Percentiles rank a stretch among this genome's conserved stretches.
Conservation (phyloP, 257 asterid species). For the Craterostigma plantagineum region DNA sequence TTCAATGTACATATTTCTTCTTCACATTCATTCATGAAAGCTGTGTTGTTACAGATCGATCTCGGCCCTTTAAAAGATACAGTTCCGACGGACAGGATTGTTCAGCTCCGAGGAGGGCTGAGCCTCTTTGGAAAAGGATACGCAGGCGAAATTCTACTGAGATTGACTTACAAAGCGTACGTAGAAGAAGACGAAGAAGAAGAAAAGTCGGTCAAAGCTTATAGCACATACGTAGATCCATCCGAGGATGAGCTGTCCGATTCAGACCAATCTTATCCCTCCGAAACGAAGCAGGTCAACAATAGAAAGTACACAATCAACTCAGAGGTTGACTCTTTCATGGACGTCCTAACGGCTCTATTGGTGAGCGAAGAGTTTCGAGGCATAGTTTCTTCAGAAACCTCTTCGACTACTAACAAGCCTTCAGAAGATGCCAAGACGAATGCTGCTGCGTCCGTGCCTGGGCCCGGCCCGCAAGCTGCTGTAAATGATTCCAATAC, state of each 20-base stretch:
- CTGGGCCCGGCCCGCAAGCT: background rate
- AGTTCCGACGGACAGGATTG: conserved; percentile 75
- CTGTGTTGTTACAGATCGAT: conserved; percentile 34
- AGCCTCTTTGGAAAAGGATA: conserved; percentile 49
- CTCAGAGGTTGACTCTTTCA: conserved; percentile 55
- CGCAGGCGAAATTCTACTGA: conserved; percentile 73
- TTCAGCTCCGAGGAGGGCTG: conserved; percentile 65
- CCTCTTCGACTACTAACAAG: conserved; percentile 15
- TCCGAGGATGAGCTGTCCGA: conserved; percentile 49
- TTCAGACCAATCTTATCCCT: conserved; percentile 16
- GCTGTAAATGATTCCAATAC: too few relatives aligned
- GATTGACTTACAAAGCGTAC: conserved; percentile 90
- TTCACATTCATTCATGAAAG: too few relatives aligned
- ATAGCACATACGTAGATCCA: conserved; percentile 14
- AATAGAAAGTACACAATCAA: conserved; percentile 7
- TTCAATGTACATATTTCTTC: too few relatives aligned
- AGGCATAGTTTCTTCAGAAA: conserved; percentile 77
- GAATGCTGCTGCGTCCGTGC: conserved; percentile 11
- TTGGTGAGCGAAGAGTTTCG: conserved; percentile 87
- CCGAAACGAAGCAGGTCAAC: too few relatives aligned
- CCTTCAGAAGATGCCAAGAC: conserved; percentile 18
- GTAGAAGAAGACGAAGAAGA: conserved; percentile 68
- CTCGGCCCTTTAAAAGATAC: conserved; percentile 85
- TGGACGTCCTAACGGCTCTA: conserved; percentile 67
- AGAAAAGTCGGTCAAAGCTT: conserved; percentile 4